A percentile compares a stretch with the other conserved stretches of the same genome.
These are phyloP conservation scores for Pugionium cornutum DNA, from an alignment of 345 rosid genomes.

Conservation along the genomic window DNA sequence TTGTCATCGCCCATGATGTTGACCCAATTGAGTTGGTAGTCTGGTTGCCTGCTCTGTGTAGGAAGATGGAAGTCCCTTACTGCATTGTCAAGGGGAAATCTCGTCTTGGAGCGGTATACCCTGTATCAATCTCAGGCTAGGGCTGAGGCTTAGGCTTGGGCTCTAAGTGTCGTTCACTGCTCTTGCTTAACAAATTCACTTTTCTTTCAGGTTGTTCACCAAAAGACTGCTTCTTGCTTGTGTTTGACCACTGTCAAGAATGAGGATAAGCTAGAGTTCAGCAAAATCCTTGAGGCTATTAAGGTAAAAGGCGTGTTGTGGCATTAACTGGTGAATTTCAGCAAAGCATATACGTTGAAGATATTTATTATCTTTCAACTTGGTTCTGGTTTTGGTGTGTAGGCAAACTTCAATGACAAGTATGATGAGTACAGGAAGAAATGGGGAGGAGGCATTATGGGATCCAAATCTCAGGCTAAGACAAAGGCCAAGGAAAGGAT, in stretches of 20 bases:
- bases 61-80: constrained; percentile 88
- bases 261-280: constrained; percentile 78
- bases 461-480: constrained; percentile 76
- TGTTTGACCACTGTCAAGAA: constrained; percentile 78
- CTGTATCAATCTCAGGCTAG: not conserved
- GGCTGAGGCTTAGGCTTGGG: no score
- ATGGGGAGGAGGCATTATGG: constrained; percentile 91
- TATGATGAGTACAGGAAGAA: constrained; percentile 78
- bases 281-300: constrained; percentile 75
- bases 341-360: no score
- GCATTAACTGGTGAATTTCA: no score
- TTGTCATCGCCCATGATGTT: constrained; percentile 81
- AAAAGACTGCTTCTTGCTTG: constrained; percentile 62
- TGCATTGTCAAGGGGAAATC: constrained; percentile 82
- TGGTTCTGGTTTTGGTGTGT: not conserved
- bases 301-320: constrained; percentile 45
- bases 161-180: no score
- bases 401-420: constrained; percentile 81
- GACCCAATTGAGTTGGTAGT: constrained; percentile 87
- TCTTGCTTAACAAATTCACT: no score
- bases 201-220: constrained; percentile 58
- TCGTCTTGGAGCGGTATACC: constrained; percentile 63
- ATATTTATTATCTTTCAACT: no score
- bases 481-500: constrained; percentile 70
- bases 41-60: constrained; percentile 81